Evolutionary conservation across 441 rosid genomes (phyloP), one percentile per base, ranked within the genome.

Genomic region (Viola pubescens): DNA sequence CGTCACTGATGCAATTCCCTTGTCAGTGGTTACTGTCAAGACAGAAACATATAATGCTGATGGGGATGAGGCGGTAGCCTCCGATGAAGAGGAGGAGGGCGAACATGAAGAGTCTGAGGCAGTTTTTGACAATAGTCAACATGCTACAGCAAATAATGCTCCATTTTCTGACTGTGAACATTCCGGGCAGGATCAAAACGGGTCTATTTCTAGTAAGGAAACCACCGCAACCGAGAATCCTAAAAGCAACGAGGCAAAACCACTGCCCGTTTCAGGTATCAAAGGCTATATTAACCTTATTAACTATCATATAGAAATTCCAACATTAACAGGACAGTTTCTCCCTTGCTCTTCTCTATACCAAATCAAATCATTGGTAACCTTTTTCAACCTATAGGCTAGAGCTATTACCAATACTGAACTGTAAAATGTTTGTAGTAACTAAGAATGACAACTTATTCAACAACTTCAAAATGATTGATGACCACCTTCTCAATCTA

Each of bases 131-230:
- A 79, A 81, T 45, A 80, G 82, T 34, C 64, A 77, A 48, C 60
- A 72, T 62, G 79, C 77, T 3, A 70, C 70, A 7, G 76, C 72
- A 52, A 88, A 81, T 44, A 87, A 81, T 43, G 78, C 77, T 2
- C 58, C 79, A 72, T 81, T 82, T 67, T 70, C 88, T 0, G 85
- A 82, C 56, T 78, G 70, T n/a, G 85, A 81, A 54, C 75, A 73
- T 65, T 26, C 52, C 14, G 51, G 56, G 7, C 51, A 56, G 59
- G 59, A 66, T 47, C 65, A 59, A 16, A 65, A 52, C 41, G 47
- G 52, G 52, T 50, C 63, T 44, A 69, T 57, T 47, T 51, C 61
- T 7, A 66, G 34, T 58, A 75, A 65, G 60, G 70, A 55, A 65
- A 39, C 58, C 1, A 12, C 7, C 16, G 59, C 19, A 39, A 39